Conservation (phyloP, 129 eudicot species). For the Artemisia argyi region DNA sequence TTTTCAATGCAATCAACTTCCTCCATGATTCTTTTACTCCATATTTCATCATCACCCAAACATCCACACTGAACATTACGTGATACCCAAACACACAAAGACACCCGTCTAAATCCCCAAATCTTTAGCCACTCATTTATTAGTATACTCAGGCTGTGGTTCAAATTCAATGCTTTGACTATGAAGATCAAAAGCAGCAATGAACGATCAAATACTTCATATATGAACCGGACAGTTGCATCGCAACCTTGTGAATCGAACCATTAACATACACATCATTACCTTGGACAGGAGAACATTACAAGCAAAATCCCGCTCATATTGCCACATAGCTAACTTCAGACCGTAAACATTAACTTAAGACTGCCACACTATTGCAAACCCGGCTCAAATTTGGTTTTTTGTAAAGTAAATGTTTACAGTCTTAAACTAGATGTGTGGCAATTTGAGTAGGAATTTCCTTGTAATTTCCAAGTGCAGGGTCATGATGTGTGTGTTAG, state of each 20-base stretch:
- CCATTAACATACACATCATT: slow-evolving; percentile 24
- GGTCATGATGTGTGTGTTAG: slow-evolving; percentile 14
- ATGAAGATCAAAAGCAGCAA: slow-evolving; percentile 31
- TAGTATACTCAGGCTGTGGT: slow-evolving; percentile 22
- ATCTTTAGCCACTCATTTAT: slow-evolving; percentile 8
- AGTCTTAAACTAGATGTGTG: not conserved
- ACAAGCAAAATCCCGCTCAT: not conserved
- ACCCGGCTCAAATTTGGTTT: not conserved
- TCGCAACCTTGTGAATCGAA: slow-evolving; percentile 23
- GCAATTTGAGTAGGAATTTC: not conserved
- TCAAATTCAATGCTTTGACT: slow-evolving; percentile 15
- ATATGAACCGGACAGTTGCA: not conserved
- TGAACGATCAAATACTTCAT: slow-evolving; percentile 7
- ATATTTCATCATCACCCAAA: slow-evolving; percentile 36
- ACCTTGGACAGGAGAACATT: too few relatives aligned
- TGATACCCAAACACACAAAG: slow-evolving; percentile 29
- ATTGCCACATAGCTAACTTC: not conserved
- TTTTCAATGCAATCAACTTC: slow-evolving; percentile 13
- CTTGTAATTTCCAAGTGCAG: not conserved
- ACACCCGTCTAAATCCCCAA: slow-evolving; percentile 28
- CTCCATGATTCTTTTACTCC: slow-evolving; percentile 15
- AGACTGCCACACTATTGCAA: not conserved
- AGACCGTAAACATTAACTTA: not conserved
- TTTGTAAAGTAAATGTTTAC: not conserved
- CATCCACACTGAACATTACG: slow-evolving; percentile 21